These are phyloP conservation scores for Pseudogymnoascus sp. DNA, from an alignment of 2,329 filamentous ascomycete species.

Conservation along the genomic window DNA sequence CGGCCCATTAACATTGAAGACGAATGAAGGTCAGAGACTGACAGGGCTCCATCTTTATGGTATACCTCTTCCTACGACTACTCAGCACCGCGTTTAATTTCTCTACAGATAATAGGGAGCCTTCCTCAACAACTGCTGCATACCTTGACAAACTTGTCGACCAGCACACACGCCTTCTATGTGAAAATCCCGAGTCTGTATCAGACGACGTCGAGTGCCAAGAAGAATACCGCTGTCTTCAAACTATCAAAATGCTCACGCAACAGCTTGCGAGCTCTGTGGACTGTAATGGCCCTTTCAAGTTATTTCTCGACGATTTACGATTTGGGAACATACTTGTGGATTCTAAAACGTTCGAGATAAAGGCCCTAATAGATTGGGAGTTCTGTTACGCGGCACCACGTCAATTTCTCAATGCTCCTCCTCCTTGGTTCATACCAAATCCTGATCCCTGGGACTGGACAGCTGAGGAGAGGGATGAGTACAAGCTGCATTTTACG, in stretches of 20 bases:
- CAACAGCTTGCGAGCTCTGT: neutral
- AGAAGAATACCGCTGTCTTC: neutral
- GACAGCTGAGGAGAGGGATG: neutral
- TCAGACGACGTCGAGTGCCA: neutral
- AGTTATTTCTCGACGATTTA: conserved; percentile 32
- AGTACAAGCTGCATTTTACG: neutral
- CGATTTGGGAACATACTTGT: conserved; percentile 30
- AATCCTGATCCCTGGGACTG: conserved; percentile 29
- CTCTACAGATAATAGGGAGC: neutral
- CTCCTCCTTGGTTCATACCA: conserved; percentile 36
- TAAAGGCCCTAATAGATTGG: conserved; percentile 36
- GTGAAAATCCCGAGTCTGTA: neutral
- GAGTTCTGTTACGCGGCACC: conserved; percentile 34
- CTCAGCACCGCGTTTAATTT: neutral
- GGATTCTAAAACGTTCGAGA: conserved; percentile 15
- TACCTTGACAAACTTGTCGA: neutral
- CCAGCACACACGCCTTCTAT: neutral
- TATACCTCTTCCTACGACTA: no score
- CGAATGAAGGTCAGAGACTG: no score
- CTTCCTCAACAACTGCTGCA: neutral
- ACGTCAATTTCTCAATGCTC: conserved; percentile 29
- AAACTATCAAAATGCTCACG: neutral
- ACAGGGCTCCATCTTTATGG: no score
- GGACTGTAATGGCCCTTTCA: conserved; percentile 13
- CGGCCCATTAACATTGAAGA: no score